These are phyloP conservation scores for Fusarium tjaetaba DNA, from an alignment of 2,329 filamentous ascomycete genomes.

Conservation along the genomic window DNA sequence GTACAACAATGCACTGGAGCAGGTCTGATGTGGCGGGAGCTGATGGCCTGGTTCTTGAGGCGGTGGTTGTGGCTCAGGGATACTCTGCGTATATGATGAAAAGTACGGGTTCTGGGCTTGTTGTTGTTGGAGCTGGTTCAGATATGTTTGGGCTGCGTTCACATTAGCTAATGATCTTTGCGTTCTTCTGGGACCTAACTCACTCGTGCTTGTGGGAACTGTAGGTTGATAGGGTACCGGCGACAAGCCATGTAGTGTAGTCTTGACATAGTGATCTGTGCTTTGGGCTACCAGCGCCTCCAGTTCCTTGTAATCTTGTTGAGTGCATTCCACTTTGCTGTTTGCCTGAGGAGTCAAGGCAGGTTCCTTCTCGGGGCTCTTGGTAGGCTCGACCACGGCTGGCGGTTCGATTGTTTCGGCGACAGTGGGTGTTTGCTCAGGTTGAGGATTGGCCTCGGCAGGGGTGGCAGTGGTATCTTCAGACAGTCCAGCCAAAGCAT, in stretches of 20 bases:
- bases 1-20: conserved; percentile 65
- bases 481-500: conserved; percentile 52
- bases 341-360: conserved; percentile 41
- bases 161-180: conserved; percentile 42
- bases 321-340: conserved; percentile 46
- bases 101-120: conserved; percentile 51
- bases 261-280: conserved; percentile 57
- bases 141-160: conserved; percentile 50
- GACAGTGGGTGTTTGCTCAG: conserved; percentile 18
- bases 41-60: conserved; percentile 48
- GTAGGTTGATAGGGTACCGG: conserved; percentile 56
- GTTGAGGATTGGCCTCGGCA: conserved; percentile 28
- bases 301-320: conserved; percentile 55
- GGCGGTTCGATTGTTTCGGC: conserved; percentile 36
- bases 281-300: conserved; percentile 57
- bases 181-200: conserved; percentile 15
- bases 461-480: conserved; percentile 36
- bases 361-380: conserved; percentile 42
- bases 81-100: conserved; percentile 46
- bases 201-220: conserved; percentile 53
- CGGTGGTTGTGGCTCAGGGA: conserved; percentile 49
- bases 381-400: conserved; percentile 29
- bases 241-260: conserved; percentile 55
- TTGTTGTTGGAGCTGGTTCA: conserved; percentile 52
- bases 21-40: conserved; percentile 66